These are phyloP conservation scores for Globisporangium camurandrum DNA, from an alignment of 352 stramenopile species.

Conservation along the genomic window DNA sequence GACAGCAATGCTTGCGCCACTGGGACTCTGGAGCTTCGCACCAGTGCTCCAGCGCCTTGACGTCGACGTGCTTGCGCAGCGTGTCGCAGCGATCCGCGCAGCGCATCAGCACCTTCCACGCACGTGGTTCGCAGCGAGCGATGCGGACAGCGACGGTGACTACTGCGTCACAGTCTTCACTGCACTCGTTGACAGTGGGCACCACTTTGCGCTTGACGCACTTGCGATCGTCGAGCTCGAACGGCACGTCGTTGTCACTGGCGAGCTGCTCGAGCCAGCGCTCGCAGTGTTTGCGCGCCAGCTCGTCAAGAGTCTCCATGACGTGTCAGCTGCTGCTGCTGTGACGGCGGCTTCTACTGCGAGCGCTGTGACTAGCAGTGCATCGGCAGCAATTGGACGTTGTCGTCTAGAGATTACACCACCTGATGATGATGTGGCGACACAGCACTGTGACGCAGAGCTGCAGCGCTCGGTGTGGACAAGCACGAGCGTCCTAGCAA, in stretches of 20 bases:
- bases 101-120: not conserved
- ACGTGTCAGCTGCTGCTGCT: conserved; percentile 6
- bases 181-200: conserved; percentile 19
- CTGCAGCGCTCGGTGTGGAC: conserved; percentile 8
- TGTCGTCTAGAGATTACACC: too few species aligned
- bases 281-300: conserved; percentile 48
- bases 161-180: conserved; percentile 14
- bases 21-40: conserved; percentile 21
- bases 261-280: conserved; percentile 28
- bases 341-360: not conserved
- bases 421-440: not conserved
- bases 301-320: conserved; percentile 31
- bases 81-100: not conserved
- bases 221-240: conserved; percentile 16
- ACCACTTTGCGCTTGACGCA: conserved; percentile 7
- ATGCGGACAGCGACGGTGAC: conserved; percentile 15
- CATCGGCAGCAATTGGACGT: too few species aligned
- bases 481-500: conserved; percentile 18
- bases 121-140: conserved; percentile 5
- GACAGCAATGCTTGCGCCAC: conserved; percentile 14
- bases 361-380: too few species aligned
- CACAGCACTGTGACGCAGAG: not conserved
- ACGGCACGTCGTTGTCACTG: conserved; percentile 31
- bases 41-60: conserved; percentile 10
- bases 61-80: not conserved